Percentiles rank a stretch among this genome's conserved stretches.
These are phyloP conservation scores for Trametes hirsuta DNA, from an alignment of 1,284 basidiomycete species.

Conservation along the genomic window DNA sequence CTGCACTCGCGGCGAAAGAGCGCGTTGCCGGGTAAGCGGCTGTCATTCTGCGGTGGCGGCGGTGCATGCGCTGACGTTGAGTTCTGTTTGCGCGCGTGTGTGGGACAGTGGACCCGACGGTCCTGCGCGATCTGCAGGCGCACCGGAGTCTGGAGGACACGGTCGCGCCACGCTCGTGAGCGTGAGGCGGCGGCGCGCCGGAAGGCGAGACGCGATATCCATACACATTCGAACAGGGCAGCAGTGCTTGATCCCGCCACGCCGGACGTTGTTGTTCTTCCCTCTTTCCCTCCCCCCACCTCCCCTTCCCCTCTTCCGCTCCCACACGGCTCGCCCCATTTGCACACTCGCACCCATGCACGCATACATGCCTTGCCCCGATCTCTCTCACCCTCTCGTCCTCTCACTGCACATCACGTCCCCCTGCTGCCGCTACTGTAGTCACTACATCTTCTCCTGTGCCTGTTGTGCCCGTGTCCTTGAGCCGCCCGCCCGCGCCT, in stretches of 20 bases:
- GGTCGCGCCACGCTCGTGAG: conserved; percentile 22
- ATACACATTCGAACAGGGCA: conserved; percentile 21
- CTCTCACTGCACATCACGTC: neutral
- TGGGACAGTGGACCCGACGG: conserved; percentile 78
- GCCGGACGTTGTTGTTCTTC: conserved; percentile 24
- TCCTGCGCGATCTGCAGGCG: conserved; percentile 85
- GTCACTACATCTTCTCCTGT: conserved; percentile 13
- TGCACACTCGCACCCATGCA: conserved; percentile 10
- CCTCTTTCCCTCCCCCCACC: conserved; percentile 1
- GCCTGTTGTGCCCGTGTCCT: conserved; percentile 1
- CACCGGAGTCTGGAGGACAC: conserved; percentile 80
- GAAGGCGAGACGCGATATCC: conserved; percentile 12
- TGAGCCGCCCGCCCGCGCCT: conserved; percentile 17
- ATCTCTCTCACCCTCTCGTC: conserved; percentile 9
- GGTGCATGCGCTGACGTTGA: conserved; percentile 15
- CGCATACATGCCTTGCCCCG: conserved; percentile 15
- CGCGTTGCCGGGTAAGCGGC: conserved; percentile 74
- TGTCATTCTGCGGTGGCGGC: conserved; percentile 18
- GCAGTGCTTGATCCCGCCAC: conserved; percentile 25
- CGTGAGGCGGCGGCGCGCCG: neutral
- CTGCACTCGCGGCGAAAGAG: conserved; percentile 85
- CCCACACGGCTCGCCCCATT: neutral
- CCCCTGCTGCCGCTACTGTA: conserved; percentile 13
- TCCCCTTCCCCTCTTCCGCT: neutral
- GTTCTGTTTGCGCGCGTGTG: conserved; percentile 11